phyloP scores from a whole-genome alignment of 768 basidiomycete species.

The Mycena rebaudengoi region DNA sequence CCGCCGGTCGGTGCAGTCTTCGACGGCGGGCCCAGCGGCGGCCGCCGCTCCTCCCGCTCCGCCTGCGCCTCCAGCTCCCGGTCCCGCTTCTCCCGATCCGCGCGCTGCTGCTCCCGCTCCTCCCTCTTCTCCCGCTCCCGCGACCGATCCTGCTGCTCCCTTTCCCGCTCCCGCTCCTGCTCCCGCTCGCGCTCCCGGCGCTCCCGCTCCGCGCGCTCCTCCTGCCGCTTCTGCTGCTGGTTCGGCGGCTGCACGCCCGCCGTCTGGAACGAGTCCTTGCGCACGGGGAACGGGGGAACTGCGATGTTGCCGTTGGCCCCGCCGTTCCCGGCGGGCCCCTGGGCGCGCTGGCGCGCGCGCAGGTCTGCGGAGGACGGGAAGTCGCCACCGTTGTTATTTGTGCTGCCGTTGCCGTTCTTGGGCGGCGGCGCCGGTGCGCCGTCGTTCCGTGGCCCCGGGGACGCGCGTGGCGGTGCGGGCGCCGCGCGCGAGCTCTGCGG shows the following conservation, averaged over 20 bases:
- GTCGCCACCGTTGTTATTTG: no score
- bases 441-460: constrained; percentile 67
- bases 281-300: constrained; percentile 43
- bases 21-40: constrained; percentile 31
- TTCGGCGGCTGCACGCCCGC: no score
- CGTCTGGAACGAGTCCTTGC: constrained; percentile 60
- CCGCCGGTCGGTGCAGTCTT: constrained; percentile 47
- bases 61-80: constrained; percentile 50
- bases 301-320: constrained; percentile 2
- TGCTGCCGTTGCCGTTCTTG: no score
- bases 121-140: no score
- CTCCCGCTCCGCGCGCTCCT: constrained; percentile 35
- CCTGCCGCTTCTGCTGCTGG: constrained; percentile 45
- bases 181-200: constrained; percentile 46
- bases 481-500: constrained; percentile 62
- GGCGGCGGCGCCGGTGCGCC: no score
- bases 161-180: no score
- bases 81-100: constrained; percentile 37
- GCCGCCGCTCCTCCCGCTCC: constrained; percentile 33
- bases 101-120: constrained; percentile 40
- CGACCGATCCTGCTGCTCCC: no score
- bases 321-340: no score
- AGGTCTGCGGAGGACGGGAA: constrained; percentile 73
- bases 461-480: constrained; percentile 62
- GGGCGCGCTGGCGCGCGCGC: constrained; percentile 68